Base-by-base conservation (phyloP, 2,329 filamentous ascomycete genomes). In the Exophiala bonariae region DNA sequence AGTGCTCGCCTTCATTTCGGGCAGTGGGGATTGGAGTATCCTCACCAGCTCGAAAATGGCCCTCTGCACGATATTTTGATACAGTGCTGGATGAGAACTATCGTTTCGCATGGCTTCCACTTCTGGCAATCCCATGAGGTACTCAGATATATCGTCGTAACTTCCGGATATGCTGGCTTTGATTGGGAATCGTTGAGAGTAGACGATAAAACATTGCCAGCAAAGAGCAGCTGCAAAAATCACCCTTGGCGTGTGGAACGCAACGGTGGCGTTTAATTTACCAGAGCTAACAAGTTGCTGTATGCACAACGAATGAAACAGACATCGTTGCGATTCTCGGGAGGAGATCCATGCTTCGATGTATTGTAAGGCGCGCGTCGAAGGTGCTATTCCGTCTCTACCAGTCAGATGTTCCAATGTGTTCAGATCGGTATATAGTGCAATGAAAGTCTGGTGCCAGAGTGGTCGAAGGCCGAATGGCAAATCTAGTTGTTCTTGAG, bases 361-460 rank as follows among this genome's bases (percentile, higher is more conserved):
- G n/a, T 47, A 48, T 16, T 43, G 23, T n/a, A 19, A 13, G 8
- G 35, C 44, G 20, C 5, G 31, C 17, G 31, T 37, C 14, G 57
- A 39, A 18, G 54, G 41, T 6, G 41, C 17, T n/a, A 38, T 34
- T 4, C 61, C 61, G 33, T 63, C 49, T 16, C 59, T 59, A 4
- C 61, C 61, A 6, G 53, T 38, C 2, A 57, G 54, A 32, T 54
- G 46, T 35, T 63, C 61, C 3, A 63, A 39, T 5, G 56, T 36
- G 17, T 63, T 49, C 13, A 63, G 42, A 26, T 63, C 59, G 3
- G 49, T 53, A 26, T 58, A 49, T 1, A 62, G 14, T 2, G 41
- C 44, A 14, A 63, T 61, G 31, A 55, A 62, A 4, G 57, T 52
- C 0, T 55, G 58, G 31, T 63, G 61, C 61, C 61, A 63, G n/a